Conservation (phyloP, 306 rosid genomes). For the Carpinus fangiana region DNA sequence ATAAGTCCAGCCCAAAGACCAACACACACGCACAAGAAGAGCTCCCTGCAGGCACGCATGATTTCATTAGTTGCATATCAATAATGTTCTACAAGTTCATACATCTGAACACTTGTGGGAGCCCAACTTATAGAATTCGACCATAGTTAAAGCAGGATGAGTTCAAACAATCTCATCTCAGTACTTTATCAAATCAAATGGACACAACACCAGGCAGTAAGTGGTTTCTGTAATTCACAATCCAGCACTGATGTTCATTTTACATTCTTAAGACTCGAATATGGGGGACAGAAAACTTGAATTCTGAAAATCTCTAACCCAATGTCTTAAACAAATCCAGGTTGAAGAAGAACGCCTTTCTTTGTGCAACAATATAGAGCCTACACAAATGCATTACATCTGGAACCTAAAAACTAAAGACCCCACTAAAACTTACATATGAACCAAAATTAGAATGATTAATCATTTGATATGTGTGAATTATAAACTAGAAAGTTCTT, state of each 20-base stretch:
- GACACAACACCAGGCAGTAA: background rate
- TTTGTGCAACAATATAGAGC: background rate
- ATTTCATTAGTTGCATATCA: constrained; percentile 18
- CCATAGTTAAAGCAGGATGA: background rate
- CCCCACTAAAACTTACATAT: background rate
- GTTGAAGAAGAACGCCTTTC: background rate
- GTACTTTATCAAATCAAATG: background rate
- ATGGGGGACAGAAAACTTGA: background rate
- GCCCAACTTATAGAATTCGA: background rate
- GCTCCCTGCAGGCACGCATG: constrained; percentile 51
- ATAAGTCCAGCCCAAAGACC: constrained; percentile 91
- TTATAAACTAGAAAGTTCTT: background rate
- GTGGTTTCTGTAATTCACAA: background rate
- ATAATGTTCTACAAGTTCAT: background rate
- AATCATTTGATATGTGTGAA: background rate
- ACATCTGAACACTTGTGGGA: background rate
- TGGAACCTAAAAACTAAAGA: background rate
- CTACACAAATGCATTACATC: background rate
- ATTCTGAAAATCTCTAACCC: background rate
- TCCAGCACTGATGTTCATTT: background rate
- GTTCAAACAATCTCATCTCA: background rate
- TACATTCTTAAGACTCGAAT: background rate
- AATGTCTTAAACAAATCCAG: background rate
- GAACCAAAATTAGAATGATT: background rate
- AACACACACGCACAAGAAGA: constrained; percentile 74